Conservation (phyloP, 257 asterid species). For the Lavandula angustifolia region DNA sequence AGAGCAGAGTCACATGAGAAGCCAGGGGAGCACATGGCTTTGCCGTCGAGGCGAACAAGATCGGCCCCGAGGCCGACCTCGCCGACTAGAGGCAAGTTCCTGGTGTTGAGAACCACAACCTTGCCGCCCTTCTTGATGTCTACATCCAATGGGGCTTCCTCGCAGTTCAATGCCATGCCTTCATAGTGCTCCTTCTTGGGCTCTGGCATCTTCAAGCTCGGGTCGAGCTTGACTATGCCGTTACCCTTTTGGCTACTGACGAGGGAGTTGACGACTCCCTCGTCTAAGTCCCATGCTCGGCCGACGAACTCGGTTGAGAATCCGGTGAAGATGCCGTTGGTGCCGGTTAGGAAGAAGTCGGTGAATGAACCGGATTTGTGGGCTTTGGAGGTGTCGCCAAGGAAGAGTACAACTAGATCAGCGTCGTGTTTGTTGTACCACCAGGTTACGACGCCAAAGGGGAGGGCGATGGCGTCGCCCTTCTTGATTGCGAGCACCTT, state of each 20-base stretch:
- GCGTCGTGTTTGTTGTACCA: conserved; percentile 79
- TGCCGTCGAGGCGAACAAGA: conserved; percentile 72
- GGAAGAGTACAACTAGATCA: conserved; percentile 54
- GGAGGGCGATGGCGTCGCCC: conserved; percentile 85
- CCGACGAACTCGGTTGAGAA: conserved; percentile 51
- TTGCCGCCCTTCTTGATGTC: conserved; percentile 60
- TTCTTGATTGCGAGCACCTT: conserved; percentile 79
- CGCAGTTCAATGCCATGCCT: conserved; percentile 57
- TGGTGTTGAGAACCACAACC: conserved; percentile 78
- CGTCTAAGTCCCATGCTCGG: conserved; percentile 59
- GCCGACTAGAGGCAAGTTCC: conserved; percentile 82
- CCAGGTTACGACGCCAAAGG: conserved; percentile 88
- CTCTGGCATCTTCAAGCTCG: conserved; percentile 45
- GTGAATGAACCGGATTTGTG: conserved; percentile 53
- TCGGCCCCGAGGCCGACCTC: conserved; percentile 83
- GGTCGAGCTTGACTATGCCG: conserved; percentile 46
- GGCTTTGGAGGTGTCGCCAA: conserved; percentile 54
- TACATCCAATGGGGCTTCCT: conserved; percentile 59
- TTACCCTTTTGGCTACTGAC: conserved; percentile 41
- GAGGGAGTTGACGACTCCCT: conserved; percentile 35
- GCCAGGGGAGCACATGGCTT: conserved; percentile 92
- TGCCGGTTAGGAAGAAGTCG: conserved; percentile 55
- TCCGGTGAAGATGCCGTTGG: conserved; percentile 54
- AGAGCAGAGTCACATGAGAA: conserved; percentile 87
- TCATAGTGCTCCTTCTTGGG: conserved; percentile 51